Evolutionary conservation across 2,329 filamentous ascomycete species (phyloP), one percentile per base, ranked within the genome.

Genomic region (Tolypocladium sp.): DNA sequence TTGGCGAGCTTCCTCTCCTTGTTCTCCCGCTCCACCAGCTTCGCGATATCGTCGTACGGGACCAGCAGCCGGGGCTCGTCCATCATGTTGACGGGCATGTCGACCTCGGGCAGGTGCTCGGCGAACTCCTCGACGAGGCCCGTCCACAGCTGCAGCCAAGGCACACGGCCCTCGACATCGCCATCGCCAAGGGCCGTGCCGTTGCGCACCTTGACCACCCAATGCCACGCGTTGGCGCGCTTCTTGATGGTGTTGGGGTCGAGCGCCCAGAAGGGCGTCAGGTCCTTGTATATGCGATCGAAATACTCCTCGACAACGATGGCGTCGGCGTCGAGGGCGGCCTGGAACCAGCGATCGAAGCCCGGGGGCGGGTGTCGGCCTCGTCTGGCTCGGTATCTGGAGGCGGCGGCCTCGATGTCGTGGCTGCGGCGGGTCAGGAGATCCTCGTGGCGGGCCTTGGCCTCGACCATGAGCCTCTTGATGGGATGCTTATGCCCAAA

Each of bases 31-130:
- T 70, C 71, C 12, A 86, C 74, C 55, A 82, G 72, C 30, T 73
- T 72, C 30, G 80, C 74, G 58, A 88, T 78, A 17, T 80, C 74
- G 58, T 87, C 78, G 72, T 79, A 84, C 12, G 82, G 78, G 3
- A 85, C 82, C 37, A 87, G 71, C n/a, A 89, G 69, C 27, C 85
- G 77, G 35, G 85, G 79, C 67, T 88, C 83, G 67, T 88, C 85
- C 71, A 86, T 77, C 57, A 79, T 76, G 66, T 88, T 88, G 73
- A 88, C 82, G 13, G 84, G 81, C 74, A 88, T 86, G 67, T 88
- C 84, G 68, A 88, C 81, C 62, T 88, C 84, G 5, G 85, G 85
- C 27, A 88, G 68, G 56, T 78, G 73, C 17, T 76, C 67, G 33
- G 81, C 78, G 41, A 85, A 82, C 59, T 81, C 79, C 2, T 67